Percentiles rank a stretch among this genome's conserved stretches.
Evolutionary conservation across 2,329 filamentous ascomycete species (phyloP).

Genomic region (Cercospora citrullina): DNA sequence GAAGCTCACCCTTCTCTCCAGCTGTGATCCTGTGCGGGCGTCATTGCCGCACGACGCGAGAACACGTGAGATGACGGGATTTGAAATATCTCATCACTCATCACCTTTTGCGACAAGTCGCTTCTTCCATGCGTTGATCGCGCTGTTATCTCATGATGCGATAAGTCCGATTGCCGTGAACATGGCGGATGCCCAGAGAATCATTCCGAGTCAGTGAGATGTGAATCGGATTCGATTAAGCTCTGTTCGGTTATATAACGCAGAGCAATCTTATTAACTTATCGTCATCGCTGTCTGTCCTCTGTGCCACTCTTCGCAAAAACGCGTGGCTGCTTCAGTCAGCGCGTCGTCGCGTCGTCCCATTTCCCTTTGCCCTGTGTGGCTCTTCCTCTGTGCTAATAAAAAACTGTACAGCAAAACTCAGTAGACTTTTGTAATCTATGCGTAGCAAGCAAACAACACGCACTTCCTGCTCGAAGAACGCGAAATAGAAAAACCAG

Average conservation of each 20-base stretch:
- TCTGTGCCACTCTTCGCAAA: not conserved
- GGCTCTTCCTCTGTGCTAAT: not conserved
- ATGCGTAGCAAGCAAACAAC: not conserved
- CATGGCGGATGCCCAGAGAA: not conserved
- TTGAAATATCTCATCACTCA: not conserved
- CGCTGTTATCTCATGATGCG: not conserved
- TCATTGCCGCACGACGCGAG: constrained; percentile 3
- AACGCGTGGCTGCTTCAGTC: not conserved
- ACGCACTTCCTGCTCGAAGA: not conserved
- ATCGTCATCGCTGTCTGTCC: not conserved
- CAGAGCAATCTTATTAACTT: not conserved
- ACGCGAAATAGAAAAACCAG: not conserved
- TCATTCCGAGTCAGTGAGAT: not conserved
- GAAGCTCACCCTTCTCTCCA: not conserved
- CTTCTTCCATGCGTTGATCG: not conserved
- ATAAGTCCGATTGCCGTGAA: not conserved
- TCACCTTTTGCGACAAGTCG: not conserved
- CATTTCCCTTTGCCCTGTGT: not conserved
- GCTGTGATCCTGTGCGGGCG: not conserved
- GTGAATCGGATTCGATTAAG: not conserved
- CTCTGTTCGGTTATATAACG: not conserved
- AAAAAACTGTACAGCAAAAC: not conserved
- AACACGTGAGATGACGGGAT: constrained; percentile 3
- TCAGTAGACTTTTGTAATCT: not conserved
- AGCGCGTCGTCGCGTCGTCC: not conserved